Evolutionary conservation across 495 filamentous ascomycete genomes (phyloP).

Genomic region (Evernia prunastri): DNA sequence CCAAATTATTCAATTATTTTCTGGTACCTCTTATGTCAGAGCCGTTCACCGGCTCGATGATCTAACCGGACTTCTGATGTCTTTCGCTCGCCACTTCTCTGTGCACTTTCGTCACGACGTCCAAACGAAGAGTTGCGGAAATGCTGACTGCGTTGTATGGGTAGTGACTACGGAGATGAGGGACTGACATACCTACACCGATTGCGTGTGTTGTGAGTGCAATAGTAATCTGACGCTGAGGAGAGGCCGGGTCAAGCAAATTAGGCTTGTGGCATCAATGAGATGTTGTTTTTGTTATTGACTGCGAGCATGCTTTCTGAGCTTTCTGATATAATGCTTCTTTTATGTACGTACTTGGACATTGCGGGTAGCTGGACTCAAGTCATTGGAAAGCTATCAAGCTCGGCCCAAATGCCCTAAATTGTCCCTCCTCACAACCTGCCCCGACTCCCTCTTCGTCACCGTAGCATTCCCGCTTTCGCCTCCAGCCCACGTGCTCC

Average conservation of each 20-base stretch:
- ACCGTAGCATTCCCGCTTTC: slow-evolving; percentile 26
- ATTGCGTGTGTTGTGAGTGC: too few relatives aligned
- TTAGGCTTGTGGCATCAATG: neutral
- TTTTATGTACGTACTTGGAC: neutral
- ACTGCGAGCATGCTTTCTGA: neutral
- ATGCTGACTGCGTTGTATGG: too few relatives aligned
- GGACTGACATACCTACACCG: too few relatives aligned
- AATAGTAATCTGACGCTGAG: too few relatives aligned
- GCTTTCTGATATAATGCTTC: neutral
- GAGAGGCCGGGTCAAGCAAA: too few relatives aligned
- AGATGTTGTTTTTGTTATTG: neutral
- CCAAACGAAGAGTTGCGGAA: neutral
- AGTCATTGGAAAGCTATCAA: neutral
- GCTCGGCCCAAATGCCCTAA: slow-evolving; percentile 20
- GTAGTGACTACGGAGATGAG: too few relatives aligned
- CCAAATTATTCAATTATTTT: slow-evolving; percentile 42
- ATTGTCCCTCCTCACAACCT: slow-evolving; percentile 23
- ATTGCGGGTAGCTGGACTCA: neutral
- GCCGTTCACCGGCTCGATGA: slow-evolving; percentile 46
- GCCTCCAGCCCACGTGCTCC: slow-evolving; percentile 35
- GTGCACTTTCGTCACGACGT: neutral
- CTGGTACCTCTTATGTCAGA: slow-evolving; percentile 63
- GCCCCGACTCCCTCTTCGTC: slow-evolving; percentile 12
- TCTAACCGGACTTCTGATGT: slow-evolving; percentile 57
- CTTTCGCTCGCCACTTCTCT: neutral